Percentiles rank a stretch among this genome's conserved stretches.
These are phyloP conservation scores for Sophora flavescens DNA, from an alignment of 306 rosid genomes.

Conservation along the genomic window DNA sequence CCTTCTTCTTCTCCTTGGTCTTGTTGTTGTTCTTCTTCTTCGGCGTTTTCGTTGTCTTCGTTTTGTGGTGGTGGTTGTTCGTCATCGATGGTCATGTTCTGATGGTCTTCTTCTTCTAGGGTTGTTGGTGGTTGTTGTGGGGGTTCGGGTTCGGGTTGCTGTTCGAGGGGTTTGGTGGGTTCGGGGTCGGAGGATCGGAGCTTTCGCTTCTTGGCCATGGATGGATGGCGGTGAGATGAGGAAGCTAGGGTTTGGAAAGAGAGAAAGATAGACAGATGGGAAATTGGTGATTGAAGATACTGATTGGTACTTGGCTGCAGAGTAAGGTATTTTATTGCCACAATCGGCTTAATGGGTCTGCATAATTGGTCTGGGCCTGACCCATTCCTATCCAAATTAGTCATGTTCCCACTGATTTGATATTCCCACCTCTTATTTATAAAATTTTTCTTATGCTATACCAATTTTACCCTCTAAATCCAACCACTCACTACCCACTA, in stretches of 20 bases:
- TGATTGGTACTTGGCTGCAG: no score
- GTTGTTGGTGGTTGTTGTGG: conserved; percentile 39
- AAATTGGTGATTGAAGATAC: neutral
- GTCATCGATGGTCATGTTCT: conserved; percentile 52
- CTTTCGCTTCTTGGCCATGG: conserved; percentile 83
- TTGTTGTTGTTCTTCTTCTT: neutral
- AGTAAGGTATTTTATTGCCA: neutral
- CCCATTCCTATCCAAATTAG: no score
- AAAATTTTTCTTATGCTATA: no score
- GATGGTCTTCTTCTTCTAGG: conserved; percentile 38
- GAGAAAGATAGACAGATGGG: neutral
- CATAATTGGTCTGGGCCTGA: neutral
- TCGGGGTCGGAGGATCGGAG: conserved; percentile 65
- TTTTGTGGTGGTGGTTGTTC: neutral
- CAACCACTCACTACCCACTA: no score
- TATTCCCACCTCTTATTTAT: no score
- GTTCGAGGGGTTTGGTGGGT: conserved; percentile 46
- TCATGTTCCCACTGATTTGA: no score
- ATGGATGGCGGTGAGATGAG: conserved; percentile 40
- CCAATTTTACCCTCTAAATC: no score
- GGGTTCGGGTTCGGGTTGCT: conserved; percentile 28
- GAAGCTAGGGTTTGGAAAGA: conserved; percentile 54
- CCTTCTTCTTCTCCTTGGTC: neutral
- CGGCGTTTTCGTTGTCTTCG: neutral
- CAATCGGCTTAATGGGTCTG: neutral